These are phyloP conservation scores for Angomonas deanei DNA, from an alignment of 208 protist species.

Conservation along the genomic window DNA sequence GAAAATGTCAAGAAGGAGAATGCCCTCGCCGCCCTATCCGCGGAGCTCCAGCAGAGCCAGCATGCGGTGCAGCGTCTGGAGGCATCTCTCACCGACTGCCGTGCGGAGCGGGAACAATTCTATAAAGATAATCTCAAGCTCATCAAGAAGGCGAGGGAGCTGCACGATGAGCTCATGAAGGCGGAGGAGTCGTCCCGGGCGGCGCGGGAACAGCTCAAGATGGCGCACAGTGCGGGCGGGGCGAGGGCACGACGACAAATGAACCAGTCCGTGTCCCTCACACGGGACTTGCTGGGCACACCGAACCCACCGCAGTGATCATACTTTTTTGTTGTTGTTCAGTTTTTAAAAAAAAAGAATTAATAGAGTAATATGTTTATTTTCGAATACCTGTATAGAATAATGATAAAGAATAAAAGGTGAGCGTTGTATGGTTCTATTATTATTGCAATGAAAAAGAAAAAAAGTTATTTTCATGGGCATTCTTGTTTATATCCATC, in stretches of 20 bases:
- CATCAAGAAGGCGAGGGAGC: slow-evolving; percentile 42
- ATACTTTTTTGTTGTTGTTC: not conserved
- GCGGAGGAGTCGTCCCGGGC: slow-evolving; percentile 53
- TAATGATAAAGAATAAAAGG: not conserved
- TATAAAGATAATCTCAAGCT: slow-evolving; percentile 52
- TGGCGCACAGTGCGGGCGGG: slow-evolving; percentile 13
- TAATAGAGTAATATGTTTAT: not conserved
- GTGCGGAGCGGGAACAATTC: slow-evolving; percentile 40
- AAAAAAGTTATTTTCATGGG: not conserved
- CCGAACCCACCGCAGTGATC: not conserved
- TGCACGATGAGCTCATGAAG: slow-evolving; percentile 49
- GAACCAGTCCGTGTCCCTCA: not conserved
- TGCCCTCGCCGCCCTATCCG: slow-evolving; percentile 13
- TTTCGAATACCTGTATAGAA: not conserved
- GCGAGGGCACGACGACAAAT: slow-evolving; percentile 7
- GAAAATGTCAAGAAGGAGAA: slow-evolving; percentile 9
- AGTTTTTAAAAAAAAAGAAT: not conserved
- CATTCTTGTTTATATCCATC: not conserved
- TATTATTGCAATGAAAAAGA: not conserved
- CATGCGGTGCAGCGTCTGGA: slow-evolving; percentile 14
- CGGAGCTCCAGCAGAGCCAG: slow-evolving; percentile 6
- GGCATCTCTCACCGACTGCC: slow-evolving; percentile 4
- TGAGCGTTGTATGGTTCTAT: too few relatives aligned
- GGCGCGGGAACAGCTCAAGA: slow-evolving; percentile 50
- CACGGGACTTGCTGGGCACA: not conserved